Percentiles rank a stretch among this genome's conserved stretches.
These are phyloP conservation scores for Neonectria punicea DNA, from an alignment of 2,329 filamentous ascomycete species.

Conservation along the genomic window DNA sequence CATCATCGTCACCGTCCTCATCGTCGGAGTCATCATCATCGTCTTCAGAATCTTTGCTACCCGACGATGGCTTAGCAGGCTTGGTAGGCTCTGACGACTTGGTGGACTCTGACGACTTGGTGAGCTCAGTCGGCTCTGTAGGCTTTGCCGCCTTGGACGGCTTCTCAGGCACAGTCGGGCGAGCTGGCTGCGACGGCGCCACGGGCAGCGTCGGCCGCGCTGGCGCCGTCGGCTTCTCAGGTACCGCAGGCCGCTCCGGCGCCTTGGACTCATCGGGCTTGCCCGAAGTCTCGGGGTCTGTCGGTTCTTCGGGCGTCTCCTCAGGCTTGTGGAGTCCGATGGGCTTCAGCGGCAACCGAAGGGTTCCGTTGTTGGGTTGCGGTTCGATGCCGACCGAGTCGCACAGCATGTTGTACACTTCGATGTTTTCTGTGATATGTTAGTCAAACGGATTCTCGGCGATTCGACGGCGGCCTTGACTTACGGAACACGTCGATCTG, in stretches of 20 bases:
- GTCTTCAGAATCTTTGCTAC: conserved; percentile 24
- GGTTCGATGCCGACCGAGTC: conserved; percentile 82
- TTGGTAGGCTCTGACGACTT: conserved; percentile 31
- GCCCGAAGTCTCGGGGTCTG: conserved; percentile 59
- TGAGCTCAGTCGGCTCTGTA: conserved; percentile 30
- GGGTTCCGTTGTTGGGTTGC: conserved; percentile 86
- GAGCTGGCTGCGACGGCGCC: conserved; percentile 20
- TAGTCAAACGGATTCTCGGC: conserved; percentile 32
- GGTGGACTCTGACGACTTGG: conserved; percentile 27
- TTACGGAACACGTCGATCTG: conserved; percentile 84
- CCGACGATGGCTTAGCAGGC: conserved; percentile 23
- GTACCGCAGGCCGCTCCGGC: conserved; percentile 36
- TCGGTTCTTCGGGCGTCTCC: conserved; percentile 59
- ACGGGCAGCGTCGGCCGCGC: conserved; percentile 20
- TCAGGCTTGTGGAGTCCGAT: conserved; percentile 69
- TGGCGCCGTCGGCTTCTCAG: conserved; percentile 16
- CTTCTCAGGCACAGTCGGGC: conserved; percentile 18
- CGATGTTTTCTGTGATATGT: conserved; percentile 78
- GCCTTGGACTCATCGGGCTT: conserved; percentile 22
- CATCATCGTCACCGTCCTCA: conserved; percentile 39
- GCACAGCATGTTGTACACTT: conserved; percentile 95
- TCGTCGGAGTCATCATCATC: conserved; percentile 30
- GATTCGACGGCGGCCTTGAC: conserved; percentile 49
- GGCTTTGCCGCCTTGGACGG: conserved; percentile 33
- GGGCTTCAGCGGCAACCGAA: conserved; percentile 75